Evolutionary conservation across 2,329 filamentous ascomycete species (phyloP), one percentile per base, ranked within the genome.

Genomic region (Raffaelea albimanens): DNA sequence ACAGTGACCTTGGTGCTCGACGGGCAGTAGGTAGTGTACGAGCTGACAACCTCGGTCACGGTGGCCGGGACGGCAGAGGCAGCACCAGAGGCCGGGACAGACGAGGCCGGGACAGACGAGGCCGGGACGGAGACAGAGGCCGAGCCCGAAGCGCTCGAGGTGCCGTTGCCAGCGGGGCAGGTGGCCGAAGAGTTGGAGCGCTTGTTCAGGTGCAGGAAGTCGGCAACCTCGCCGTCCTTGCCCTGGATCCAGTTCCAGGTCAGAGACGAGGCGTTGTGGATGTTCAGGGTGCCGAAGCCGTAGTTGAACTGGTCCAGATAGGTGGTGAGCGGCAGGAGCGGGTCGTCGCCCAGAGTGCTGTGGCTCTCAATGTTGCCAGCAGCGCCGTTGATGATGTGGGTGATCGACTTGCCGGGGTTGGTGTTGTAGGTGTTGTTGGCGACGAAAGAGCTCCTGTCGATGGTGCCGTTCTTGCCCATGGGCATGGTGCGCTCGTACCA

Each of bases 301-400:
- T 68, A 75, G 52, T 74, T 61, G 38, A 59, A 55, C 47, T 61
- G 61, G 56, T 75, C 68, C 21, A 75, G 61, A 0, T 68, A 58
- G 18, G 63, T 63, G 5, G 71, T 74, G 39, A 70, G 67, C 49
- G 66, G 60, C n/a, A 66, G 56, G 9, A 61, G 20, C 0, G 52
- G 52, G 56, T 69, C 50, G 22, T 59, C 61, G 3, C 50, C 50
- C 14, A 74, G 57, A 2, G 59, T 63, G 51, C 61, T 67, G 59
- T 75, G 72, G 49, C 65, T 69, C 53, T 75, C 72, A 40, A 75
- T 66, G 51, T 75, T 75, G 20, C 72, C 72, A 3, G 72, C 72
- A 63, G 71, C 70, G n/a, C 72, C 72, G 55, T 75, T 75, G 58
- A 71, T 62, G 31, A 76, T 61, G 49, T 74, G 70, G 2, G 69